phyloP scores from a whole-genome alignment of 2,329 filamentous ascomycete genomes.

The Fusarium paranaense region DNA sequence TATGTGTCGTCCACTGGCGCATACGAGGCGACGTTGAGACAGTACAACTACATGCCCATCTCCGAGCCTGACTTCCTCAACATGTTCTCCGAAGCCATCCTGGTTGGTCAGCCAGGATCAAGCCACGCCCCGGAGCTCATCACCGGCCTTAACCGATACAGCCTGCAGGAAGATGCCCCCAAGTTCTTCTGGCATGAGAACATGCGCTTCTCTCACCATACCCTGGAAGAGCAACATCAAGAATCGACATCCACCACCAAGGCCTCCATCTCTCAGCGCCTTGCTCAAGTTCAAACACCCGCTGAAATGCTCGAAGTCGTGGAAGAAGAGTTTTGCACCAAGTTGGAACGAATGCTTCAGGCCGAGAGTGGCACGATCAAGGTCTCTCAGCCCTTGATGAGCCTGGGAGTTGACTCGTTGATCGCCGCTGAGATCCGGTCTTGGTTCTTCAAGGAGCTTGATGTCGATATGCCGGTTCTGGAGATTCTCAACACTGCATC shows the following conservation, averaged over 20 bases:
- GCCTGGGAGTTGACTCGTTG: background rate
- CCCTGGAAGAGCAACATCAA: background rate
- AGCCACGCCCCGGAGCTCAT: background rate
- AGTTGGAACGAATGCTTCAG: background rate
- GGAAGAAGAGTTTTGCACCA: background rate
- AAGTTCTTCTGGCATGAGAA: background rate
- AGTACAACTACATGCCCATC: background rate
- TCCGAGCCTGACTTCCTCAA: background rate
- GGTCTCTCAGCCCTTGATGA: background rate
- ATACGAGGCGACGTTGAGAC: background rate
- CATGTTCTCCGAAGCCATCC: background rate
- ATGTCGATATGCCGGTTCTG: background rate
- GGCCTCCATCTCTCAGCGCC: background rate
- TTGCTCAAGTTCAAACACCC: background rate
- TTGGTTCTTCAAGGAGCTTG: background rate
- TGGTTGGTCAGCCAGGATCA: background rate
- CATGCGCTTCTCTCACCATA: background rate
- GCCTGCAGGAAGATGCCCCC: background rate
- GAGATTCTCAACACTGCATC: background rate
- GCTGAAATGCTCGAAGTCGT: background rate
- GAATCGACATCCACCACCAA: background rate
- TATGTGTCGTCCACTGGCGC: background rate
- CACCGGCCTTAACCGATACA: background rate
- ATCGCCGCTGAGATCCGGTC: background rate
- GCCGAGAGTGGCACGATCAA: background rate